These are phyloP conservation scores for Fraxinus baroniana DNA, from an alignment of 305 asterid species.

Conservation along the genomic window DNA sequence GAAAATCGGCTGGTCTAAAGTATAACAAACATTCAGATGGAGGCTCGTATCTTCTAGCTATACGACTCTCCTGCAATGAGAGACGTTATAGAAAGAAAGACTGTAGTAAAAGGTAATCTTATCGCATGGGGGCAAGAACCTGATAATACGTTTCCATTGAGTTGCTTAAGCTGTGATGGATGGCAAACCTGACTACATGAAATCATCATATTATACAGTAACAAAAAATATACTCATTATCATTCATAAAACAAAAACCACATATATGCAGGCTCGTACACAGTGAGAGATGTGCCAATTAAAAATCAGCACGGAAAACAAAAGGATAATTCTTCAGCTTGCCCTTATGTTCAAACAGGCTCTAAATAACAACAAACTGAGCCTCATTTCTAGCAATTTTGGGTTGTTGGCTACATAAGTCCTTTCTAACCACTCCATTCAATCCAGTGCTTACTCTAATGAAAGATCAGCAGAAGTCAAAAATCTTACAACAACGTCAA, in stretches of 20 bases:
- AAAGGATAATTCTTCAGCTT: too few relatives aligned
- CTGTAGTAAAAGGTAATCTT: slow-evolving; percentile 24
- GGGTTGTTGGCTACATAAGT: not conserved
- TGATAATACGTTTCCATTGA: slow-evolving; percentile 98
- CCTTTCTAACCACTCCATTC: not conserved
- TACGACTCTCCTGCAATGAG: slow-evolving; percentile 83
- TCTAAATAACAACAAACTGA: not conserved
- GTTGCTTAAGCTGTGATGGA: slow-evolving; percentile 89
- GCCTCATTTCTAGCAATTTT: not conserved
- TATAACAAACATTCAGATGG: slow-evolving; percentile 91
- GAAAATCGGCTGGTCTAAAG: slow-evolving; percentile 90
- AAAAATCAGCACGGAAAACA: too few relatives aligned
- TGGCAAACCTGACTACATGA: too few relatives aligned
- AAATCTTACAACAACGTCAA: not conserved
- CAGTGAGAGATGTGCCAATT: too few relatives aligned
- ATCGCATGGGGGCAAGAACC: slow-evolving; percentile 43
- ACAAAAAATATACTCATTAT: too few relatives aligned
- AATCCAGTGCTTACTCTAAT: not conserved
- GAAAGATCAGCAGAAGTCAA: not conserved
- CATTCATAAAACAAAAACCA: too few relatives aligned
- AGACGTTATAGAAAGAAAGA: slow-evolving; percentile 30
- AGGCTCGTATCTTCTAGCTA: slow-evolving; percentile 98
- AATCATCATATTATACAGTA: too few relatives aligned
- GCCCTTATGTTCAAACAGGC: too few relatives aligned
- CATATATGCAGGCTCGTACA: too few relatives aligned